Percentiles rank a stretch among this genome's conserved stretches.
phyloP scores from a whole-genome alignment of 2,329 filamentous ascomycete species.

The Stemphylium lycopersici region DNA sequence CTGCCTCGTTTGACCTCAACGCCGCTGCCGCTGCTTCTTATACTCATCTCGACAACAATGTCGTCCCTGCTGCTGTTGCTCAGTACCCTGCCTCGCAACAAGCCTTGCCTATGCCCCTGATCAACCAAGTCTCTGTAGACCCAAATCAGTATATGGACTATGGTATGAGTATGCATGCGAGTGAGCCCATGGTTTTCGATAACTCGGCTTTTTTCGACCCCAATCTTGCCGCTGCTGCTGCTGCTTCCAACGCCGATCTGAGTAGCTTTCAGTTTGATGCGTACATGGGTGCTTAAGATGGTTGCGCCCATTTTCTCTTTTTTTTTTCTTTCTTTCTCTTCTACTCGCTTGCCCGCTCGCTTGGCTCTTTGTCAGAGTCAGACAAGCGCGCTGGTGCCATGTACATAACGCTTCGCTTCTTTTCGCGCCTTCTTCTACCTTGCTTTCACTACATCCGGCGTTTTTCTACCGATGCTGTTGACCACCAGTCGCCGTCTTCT shows the following conservation, averaged over 20 bases:
- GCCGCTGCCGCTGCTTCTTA: neutral
- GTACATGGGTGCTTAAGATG: slow-evolving; percentile 21
- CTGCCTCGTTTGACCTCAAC: neutral
- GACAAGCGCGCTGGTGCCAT: neutral
- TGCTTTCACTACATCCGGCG: slow-evolving; percentile 2
- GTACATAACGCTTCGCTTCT: slow-evolving; percentile 16
- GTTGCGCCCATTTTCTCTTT: slow-evolving; percentile 4
- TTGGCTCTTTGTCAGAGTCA: neutral
- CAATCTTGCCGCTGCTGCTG: slow-evolving; percentile 12
- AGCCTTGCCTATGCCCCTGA: slow-evolving; percentile 15
- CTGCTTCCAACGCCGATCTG: slow-evolving; percentile 8
- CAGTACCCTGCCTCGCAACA: slow-evolving; percentile 19
- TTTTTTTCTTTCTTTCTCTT: neutral
- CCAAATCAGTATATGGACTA: slow-evolving; percentile 26
- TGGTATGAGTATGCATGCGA: slow-evolving; percentile 28
- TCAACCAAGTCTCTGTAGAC: slow-evolving; percentile 21
- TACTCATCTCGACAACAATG: neutral
- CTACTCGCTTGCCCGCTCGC: neutral
- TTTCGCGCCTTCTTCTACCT: neutral
- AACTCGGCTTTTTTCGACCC: slow-evolving; percentile 27
- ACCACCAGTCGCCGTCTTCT: slow-evolving; percentile 24
- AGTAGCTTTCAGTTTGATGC: slow-evolving; percentile 39
- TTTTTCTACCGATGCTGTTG: slow-evolving; percentile 25
- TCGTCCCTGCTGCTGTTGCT: neutral
- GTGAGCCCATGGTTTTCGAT: slow-evolving; percentile 28